Conservation (phyloP, 1,139 yeast species). For the Suhomyces terraborum region DNA sequence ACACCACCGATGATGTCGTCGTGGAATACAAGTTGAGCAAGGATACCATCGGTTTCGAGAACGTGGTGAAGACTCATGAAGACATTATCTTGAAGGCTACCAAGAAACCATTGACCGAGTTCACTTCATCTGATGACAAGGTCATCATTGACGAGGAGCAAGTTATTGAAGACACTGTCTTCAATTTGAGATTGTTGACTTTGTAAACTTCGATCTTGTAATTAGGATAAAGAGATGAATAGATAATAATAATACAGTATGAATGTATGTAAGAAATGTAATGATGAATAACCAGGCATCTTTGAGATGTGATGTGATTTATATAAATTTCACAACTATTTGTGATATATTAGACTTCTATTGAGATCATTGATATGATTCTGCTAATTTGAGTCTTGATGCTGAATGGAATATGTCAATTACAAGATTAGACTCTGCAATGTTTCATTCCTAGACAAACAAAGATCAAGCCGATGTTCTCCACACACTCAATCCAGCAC, state of each 20-base stretch:
- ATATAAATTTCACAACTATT: no score
- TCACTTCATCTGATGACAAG: constrained; percentile 33
- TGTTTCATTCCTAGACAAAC: no score
- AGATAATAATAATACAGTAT: background rate
- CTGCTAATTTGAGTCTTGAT: no score
- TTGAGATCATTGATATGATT: no score
- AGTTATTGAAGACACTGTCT: constrained; percentile 79
- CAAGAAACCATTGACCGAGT: constrained; percentile 57
- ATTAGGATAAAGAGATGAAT: constrained; percentile 1
- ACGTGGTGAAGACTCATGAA: constrained; percentile 63
- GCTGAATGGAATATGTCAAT: no score
- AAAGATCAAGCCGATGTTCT: constrained; percentile 10
- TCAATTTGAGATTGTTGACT: constrained; percentile 77
- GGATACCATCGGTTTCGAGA: constrained; percentile 70
- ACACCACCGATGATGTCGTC: constrained; percentile 90
- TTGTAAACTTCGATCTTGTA: constrained; percentile 31
- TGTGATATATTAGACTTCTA: no score
- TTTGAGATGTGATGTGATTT: no score
- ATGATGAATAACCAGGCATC: no score
- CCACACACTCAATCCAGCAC: constrained; percentile 71
- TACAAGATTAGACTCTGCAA: no score
- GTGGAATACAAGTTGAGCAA: constrained; percentile 75
- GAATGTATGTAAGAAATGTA: constrained; percentile 1
- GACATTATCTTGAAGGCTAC: constrained; percentile 77
- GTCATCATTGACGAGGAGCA: constrained; percentile 88